Evolutionary conservation across 73 alveolate genomes (phyloP), one percentile per base, ranked within the genome.

Genomic region (Paramecium bursaria): DNA sequence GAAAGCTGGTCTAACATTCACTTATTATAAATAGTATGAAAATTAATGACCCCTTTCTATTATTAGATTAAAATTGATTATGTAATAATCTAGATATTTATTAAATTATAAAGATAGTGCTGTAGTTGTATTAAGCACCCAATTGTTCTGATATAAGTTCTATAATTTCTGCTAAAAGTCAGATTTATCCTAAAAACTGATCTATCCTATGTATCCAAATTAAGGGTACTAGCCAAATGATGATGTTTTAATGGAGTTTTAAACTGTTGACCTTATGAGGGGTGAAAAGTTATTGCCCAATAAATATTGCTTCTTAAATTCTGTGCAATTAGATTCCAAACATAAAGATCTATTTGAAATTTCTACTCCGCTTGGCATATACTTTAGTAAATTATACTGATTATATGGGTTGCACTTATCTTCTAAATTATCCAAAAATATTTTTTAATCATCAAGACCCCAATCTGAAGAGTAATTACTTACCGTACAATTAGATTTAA

Each of bases 111-210:
- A 4, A 4, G 25, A 53, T 17, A 67, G 0, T 4, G 82, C 57
- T 11, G 44, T 39, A 1, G 82, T 67, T 39, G 26, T 67, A 67
- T 67, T 67, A 0, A 57, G 33, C 22, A 67, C 44, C 82, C 82
- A 67, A 39, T 67, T 47, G 44, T 67, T 67, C 0, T 13, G 42
- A 3, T 39, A 39, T 42, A 67, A 39, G 33, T 67, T 67, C 17
- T 17, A 15, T 7, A 67, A 5, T 29, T 13, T 39, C 21, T 39
- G 4, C 44, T 31, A 35, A 42, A 67, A 25, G 19, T 67, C 82
- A 7, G 5, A 5, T 67, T 35, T 46, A 19, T 57, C 26, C 17
- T 31, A 4, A 13, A 67, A 67, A 15, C 21, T 67, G 2, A 67
- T 42, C 33, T 67, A 35, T 10, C 60, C 82, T 11, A 67, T 67